Percentiles rank a stretch among this genome's conserved stretches.
Conservation (phyloP, 805 yeast species). For the Saccharomycopsis capsularis region DNA sequence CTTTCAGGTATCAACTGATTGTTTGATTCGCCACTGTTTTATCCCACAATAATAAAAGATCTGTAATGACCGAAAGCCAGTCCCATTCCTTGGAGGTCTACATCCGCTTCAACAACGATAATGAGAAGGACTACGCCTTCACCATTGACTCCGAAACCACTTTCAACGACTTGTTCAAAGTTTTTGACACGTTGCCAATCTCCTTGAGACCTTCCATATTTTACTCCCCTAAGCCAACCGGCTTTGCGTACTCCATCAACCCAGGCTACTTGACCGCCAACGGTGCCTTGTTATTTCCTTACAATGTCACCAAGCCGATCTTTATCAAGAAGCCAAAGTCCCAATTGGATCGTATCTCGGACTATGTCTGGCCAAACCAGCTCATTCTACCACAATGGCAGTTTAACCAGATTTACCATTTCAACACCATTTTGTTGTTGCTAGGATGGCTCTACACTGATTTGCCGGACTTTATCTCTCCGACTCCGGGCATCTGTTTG, state of each 20-base stretch:
- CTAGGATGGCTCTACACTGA: slow-evolving; percentile 84
- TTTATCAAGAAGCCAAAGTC: slow-evolving; percentile 20
- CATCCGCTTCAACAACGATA: slow-evolving; percentile 77
- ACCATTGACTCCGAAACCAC: slow-evolving; percentile 54
- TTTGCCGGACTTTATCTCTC: slow-evolving; percentile 80
- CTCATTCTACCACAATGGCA: slow-evolving; percentile 71
- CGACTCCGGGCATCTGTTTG: slow-evolving; percentile 86
- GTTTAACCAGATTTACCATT: slow-evolving; percentile 36
- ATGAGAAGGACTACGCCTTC: slow-evolving; percentile 86
- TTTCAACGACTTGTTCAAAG: slow-evolving; percentile 50
- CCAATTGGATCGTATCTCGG: slow-evolving; percentile 37
- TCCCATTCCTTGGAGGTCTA: slow-evolving; percentile 38
- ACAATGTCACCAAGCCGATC: slow-evolving; percentile 41
- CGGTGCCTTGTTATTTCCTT: slow-evolving; percentile 69
- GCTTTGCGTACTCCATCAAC: slow-evolving; percentile 51
- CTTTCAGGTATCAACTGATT: no score
- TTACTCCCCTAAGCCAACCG: slow-evolving; percentile 55
- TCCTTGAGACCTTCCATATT: slow-evolving; percentile 76
- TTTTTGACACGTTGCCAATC: slow-evolving; percentile 64
- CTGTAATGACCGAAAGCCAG: no score
- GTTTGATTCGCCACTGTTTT: no score
- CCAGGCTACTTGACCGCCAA: slow-evolving; percentile 82
- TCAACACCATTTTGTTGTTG: slow-evolving; percentile 33
- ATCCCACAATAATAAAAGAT: no score
- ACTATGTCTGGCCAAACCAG: slow-evolving; percentile 84